Conservation (phyloP, 1,284 basidiomycete species). For the Moesziomyces antarcticus region DNA sequence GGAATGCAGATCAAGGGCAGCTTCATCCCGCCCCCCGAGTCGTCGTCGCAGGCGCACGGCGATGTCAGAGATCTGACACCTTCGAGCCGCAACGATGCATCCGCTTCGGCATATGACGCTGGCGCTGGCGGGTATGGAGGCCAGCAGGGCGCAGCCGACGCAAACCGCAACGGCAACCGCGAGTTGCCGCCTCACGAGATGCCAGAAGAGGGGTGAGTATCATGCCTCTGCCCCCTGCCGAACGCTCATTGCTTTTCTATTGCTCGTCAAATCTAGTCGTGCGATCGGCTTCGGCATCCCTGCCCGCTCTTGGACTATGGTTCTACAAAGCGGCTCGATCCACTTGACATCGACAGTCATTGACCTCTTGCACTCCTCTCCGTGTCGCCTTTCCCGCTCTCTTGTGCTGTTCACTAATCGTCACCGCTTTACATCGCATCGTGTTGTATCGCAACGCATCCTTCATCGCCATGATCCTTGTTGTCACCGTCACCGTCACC, state of each 20-base stretch:
- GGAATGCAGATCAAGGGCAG: constrained; percentile 47
- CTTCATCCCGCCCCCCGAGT: constrained; percentile 40
- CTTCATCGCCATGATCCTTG: too few relatives aligned
- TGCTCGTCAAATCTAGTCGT: too few relatives aligned
- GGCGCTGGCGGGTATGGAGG: not conserved
- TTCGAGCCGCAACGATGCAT: constrained; percentile 22
- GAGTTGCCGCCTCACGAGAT: constrained; percentile 88
- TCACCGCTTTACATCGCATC: not conserved
- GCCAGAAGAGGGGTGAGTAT: constrained; percentile 98
- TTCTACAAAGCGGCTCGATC: not conserved
- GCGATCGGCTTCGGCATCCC: too few relatives aligned
- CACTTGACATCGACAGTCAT: constrained; percentile 1
- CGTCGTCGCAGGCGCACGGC: constrained; percentile 20
- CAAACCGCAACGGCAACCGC: constrained; percentile 65
- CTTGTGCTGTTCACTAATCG: not conserved
- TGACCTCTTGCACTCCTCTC: constrained; percentile 18
- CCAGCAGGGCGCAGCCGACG: constrained; percentile 3
- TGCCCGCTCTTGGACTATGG: too few relatives aligned
- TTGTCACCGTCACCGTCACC: not conserved
- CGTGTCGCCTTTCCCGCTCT: not conserved
- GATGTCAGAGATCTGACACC: constrained; percentile 34
- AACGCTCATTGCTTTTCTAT: too few relatives aligned
- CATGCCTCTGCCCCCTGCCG: not conserved
- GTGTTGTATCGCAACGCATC: too few relatives aligned
- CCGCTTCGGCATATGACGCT: constrained; percentile 4